Conservation (phyloP, 2,329 filamentous ascomycete genomes). For the Acephala macrosclerotiorum region DNA sequence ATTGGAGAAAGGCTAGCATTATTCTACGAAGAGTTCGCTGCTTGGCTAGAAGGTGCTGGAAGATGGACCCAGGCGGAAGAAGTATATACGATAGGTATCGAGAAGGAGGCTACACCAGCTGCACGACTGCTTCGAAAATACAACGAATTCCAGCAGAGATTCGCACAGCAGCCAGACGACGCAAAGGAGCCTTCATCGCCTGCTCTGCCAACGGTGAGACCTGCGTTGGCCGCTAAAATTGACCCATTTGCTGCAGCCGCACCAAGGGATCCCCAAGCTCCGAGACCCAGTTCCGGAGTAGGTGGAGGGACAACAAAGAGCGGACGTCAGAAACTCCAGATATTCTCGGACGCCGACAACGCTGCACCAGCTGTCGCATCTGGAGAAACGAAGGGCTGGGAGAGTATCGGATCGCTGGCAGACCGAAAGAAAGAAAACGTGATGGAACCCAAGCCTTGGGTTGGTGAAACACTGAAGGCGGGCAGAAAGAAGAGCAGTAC, state of each 20-base stretch:
- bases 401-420: conserved; percentile 84
- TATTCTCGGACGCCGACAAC: conserved; percentile 83
- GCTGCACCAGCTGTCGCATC: conserved; percentile 61
- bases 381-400: conserved; percentile 78
- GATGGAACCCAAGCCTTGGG: conserved; percentile 88
- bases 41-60: conserved; percentile 85
- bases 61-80: conserved; percentile 93
- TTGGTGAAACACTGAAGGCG: conserved; percentile 86
- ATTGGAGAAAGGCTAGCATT: conserved; percentile 88
- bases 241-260: conserved; percentile 76
- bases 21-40: conserved; percentile 97
- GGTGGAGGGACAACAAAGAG: conserved; percentile 64
- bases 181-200: conserved; percentile 80
- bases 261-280: conserved; percentile 71
- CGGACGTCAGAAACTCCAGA: conserved; percentile 81
- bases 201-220: conserved; percentile 81
- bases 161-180: conserved; percentile 69
- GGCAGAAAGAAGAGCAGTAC: conserved; percentile 81
- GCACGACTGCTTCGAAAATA: conserved; percentile 88
- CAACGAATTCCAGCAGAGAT: conserved; percentile 86
- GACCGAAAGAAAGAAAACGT: conserved; percentile 95
- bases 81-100: conserved; percentile 88
- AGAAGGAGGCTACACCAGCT: conserved; percentile 83
- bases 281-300: conserved; percentile 56
- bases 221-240: conserved; percentile 83